These are phyloP conservation scores for Quercus phellos DNA, from an alignment of 331 rosid species.

Conservation along the genomic window DNA sequence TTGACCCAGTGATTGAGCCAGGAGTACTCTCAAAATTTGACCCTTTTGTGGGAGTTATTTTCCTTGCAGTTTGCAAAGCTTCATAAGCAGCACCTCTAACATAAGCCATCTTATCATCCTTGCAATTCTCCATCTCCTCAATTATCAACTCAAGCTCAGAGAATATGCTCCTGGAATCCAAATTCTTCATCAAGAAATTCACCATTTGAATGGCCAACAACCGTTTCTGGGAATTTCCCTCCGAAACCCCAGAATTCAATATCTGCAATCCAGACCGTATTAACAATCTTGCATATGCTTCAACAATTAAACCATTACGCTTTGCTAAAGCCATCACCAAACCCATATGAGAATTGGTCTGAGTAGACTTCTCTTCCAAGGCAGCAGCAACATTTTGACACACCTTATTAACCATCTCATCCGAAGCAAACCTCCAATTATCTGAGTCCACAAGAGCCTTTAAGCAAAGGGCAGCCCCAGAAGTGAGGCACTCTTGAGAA, in stretches of 20 bases:
- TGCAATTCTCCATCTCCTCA: conserved; percentile 78
- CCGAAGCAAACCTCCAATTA: conserved; percentile 85
- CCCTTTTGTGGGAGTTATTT: conserved; percentile 39
- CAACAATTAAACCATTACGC: conserved; percentile 69
- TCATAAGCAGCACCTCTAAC: conserved; percentile 87
- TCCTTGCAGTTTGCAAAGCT: conserved; percentile 77
- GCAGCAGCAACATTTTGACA: conserved; percentile 87
- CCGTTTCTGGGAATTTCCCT: conserved; percentile 75
- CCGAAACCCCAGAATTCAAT: conserved; percentile 44
- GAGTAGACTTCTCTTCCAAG: conserved; percentile 66
- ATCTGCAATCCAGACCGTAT: conserved; percentile 62
- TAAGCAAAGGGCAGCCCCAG: conserved; percentile 83
- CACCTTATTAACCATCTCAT: conserved; percentile 75
- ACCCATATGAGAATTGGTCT: conserved; percentile 74
- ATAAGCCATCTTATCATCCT: conserved; percentile 68
- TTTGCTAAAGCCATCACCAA: conserved; percentile 78
- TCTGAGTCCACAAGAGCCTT: conserved; percentile 83
- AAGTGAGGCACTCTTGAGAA: conserved; percentile 72
- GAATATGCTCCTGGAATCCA: conserved; percentile 73
- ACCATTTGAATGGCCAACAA: conserved; percentile 75
- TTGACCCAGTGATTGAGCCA: conserved; percentile 59
- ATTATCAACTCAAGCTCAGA: conserved; percentile 68
- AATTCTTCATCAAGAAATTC: conserved; percentile 67
- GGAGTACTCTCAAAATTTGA: conserved; percentile 42
- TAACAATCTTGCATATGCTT: conserved; percentile 84